Conservation (phyloP, 2,329 filamentous ascomycete species). For the Ophiostoma australiae region DNA sequence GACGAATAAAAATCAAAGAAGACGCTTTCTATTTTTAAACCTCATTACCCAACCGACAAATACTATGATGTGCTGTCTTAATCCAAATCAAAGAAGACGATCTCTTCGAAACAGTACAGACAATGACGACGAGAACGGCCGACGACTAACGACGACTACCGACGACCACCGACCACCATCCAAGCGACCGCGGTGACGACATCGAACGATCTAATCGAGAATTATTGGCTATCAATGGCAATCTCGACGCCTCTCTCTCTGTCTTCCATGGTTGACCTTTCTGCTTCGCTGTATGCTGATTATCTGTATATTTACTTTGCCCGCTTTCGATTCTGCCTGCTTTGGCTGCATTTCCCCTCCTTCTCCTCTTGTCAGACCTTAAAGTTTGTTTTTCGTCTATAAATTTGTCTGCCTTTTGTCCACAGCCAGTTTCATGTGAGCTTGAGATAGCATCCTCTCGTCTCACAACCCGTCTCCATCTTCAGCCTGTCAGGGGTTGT, state of each 20-base stretch:
- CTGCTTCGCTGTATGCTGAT: neutral
- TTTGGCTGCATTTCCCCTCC: neutral
- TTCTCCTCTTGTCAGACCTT: neutral
- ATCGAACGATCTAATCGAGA: neutral
- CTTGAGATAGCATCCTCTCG: neutral
- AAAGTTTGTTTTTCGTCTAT: neutral
- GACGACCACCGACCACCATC: neutral
- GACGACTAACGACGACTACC: neutral
- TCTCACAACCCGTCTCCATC: neutral
- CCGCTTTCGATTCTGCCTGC: neutral
- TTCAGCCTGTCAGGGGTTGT: neutral
- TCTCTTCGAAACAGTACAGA: neutral
- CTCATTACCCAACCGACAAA: neutral
- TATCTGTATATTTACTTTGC: neutral
- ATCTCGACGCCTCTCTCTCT: neutral
- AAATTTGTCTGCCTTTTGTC: neutral
- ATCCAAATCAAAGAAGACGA: neutral
- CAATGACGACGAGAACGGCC: neutral
- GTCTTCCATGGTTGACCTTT: neutral
- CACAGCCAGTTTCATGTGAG: neutral
- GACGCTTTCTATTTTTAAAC: neutral
- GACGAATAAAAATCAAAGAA: constrained; percentile 17
- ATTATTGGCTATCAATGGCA: neutral
- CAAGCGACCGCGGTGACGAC: neutral
- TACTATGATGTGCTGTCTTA: neutral